These are phyloP conservation scores for Curvularia spicifera DNA, from an alignment of 2,329 filamentous ascomycete species.

Conservation along the genomic window DNA sequence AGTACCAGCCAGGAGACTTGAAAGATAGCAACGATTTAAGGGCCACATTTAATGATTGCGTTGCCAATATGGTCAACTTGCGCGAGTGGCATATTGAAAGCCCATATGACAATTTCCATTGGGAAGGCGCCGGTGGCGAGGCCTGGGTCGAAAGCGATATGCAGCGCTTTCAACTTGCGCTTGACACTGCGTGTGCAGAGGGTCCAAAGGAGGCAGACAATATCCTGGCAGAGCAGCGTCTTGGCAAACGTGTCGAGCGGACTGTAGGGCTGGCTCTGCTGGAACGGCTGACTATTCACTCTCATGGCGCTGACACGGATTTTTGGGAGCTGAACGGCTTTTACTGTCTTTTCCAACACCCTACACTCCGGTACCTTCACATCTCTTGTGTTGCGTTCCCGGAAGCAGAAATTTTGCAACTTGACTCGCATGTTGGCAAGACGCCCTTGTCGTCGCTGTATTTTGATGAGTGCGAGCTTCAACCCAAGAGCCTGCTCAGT, in stretches of 20 bases:
- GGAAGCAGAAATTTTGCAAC: constrained; percentile 22
- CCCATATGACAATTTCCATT: constrained; percentile 46
- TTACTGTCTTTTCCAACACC: constrained; percentile 46
- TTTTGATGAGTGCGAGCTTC: constrained; percentile 47
- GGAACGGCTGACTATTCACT: constrained; percentile 43
- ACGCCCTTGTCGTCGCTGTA: constrained; percentile 43
- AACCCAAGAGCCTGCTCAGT: constrained; percentile 28
- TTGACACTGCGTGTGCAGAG: constrained; percentile 36
- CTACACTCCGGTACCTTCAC: constrained; percentile 41
- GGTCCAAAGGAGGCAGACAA: constrained; percentile 22
- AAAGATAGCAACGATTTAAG: constrained; percentile 31
- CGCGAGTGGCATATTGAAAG: constrained; percentile 45
- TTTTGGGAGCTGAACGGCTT: constrained; percentile 44
- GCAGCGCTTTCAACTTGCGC: constrained; percentile 37
- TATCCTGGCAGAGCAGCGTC: constrained; percentile 20
- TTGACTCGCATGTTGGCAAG: constrained; percentile 25
- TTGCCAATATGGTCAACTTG: constrained; percentile 41
- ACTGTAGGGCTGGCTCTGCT: constrained; percentile 37
- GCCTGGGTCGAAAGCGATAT: constrained; percentile 46
- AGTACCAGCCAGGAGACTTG: constrained; percentile 28
- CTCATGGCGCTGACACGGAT: constrained; percentile 40
- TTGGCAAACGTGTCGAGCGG: constrained; percentile 22
- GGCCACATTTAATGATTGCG: constrained; percentile 35
- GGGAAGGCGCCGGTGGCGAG: constrained; percentile 32
- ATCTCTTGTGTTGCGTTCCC: constrained; percentile 42